Evolutionary conservation across 1,284 basidiomycete species (phyloP).

Genomic region (Fomes fomentarius): DNA sequence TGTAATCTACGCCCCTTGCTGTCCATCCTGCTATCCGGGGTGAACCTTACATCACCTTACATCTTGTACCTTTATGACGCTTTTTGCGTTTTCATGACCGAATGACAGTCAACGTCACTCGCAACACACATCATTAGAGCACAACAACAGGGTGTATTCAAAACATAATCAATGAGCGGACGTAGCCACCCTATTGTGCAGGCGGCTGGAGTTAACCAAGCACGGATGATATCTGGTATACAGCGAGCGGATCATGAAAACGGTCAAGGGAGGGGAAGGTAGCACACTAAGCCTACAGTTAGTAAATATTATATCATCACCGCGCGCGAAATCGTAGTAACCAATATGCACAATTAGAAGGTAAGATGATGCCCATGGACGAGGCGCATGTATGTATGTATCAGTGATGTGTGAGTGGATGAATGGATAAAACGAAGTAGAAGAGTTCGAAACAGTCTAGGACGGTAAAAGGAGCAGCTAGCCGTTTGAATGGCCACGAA

Average conservation of each 20-base stretch:
- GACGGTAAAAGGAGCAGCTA: background rate
- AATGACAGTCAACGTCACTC: background rate
- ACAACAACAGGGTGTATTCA: background rate
- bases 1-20: background rate
- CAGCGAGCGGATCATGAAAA: background rate
- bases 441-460: background rate
- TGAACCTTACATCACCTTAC: no score
- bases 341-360: conserved; percentile 4
- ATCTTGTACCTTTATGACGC: no score
- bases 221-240: background rate
- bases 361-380: background rate
- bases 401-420: background rate
- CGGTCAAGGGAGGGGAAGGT: background rate
- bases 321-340: background rate
- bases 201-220: background rate
- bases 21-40: conserved; percentile 1
- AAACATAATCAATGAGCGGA: background rate
- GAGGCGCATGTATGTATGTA: background rate
- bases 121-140: background rate
- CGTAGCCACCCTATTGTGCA: background rate
- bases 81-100: no score
- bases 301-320: conserved; percentile 2
- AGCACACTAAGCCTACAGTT: background rate
- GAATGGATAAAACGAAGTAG: background rate
- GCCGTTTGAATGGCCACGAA: background rate